phyloP scores from a whole-genome alignment of 1,284 basidiomycete species.

The Moesziomyces antarcticus region DNA sequence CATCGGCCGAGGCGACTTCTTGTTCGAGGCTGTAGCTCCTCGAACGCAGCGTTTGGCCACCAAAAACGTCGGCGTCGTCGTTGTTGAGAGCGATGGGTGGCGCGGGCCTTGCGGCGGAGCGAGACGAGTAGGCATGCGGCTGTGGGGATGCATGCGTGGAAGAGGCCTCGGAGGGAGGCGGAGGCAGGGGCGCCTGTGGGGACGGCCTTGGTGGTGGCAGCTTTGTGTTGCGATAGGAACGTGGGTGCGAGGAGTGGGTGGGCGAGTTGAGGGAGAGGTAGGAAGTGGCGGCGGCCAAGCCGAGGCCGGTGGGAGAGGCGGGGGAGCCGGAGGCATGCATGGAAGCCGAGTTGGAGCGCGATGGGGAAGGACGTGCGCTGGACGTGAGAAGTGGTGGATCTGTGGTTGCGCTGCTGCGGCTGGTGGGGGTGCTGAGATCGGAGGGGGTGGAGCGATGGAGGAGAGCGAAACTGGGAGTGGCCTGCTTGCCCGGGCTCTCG shows the following conservation, averaged over 20 bases:
- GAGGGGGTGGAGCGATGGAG: slow-evolving; percentile 12
- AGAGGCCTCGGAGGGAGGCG: slow-evolving; percentile 32
- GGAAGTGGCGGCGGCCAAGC: slow-evolving; percentile 32
- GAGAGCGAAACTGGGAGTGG: slow-evolving; percentile 8
- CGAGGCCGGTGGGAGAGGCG: slow-evolving; percentile 32
- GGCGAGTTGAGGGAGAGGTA: slow-evolving; percentile 33
- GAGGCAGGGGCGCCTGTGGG: slow-evolving; percentile 44
- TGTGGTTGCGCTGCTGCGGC: slow-evolving; percentile 27
- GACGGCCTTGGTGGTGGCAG: slow-evolving; percentile 46
- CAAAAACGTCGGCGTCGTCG: slow-evolving; percentile 14
- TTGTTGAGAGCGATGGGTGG: background rate
- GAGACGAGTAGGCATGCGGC: background rate
- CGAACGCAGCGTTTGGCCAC: slow-evolving; percentile 7
- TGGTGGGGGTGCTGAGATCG: slow-evolving; percentile 24
- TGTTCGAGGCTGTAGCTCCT: slow-evolving; percentile 35
- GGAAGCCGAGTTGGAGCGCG: slow-evolving; percentile 25
- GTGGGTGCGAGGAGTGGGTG: slow-evolving; percentile 8
- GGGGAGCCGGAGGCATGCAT: slow-evolving; percentile 22
- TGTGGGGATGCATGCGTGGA: slow-evolving; percentile 1
- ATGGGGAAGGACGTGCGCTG: slow-evolving; percentile 25
- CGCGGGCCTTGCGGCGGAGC: background rate
- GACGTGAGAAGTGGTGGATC: slow-evolving; percentile 4
- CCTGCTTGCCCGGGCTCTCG: slow-evolving; percentile 13
- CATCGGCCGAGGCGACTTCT: slow-evolving; percentile 23
- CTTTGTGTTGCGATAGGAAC: slow-evolving; percentile 18